phyloP scores from a whole-genome alignment of 208 protist species.

The Borovskyia barvae region DNA sequence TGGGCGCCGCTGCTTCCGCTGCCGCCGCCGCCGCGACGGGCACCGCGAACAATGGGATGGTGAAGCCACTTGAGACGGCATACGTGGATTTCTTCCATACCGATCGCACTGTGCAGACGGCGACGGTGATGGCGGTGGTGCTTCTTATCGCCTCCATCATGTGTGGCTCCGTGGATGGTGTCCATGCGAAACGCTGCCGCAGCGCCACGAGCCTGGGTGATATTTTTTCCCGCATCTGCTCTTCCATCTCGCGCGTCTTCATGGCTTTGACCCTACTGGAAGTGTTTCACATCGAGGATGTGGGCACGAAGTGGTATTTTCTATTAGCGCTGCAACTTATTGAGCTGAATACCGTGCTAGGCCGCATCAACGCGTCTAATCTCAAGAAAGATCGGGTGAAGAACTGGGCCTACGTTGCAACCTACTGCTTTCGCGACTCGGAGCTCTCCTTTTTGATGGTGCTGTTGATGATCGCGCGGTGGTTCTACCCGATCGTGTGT shows the following conservation, averaged over 20 bases:
- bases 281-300: conserved; percentile 62
- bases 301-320: conserved; percentile 74
- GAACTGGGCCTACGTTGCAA: conserved; percentile 69
- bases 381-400: conserved; percentile 75
- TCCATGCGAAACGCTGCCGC: conserved; percentile 77
- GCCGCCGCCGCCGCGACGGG: background rate
- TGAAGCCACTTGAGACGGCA: conserved; percentile 3
- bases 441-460: conserved; percentile 77
- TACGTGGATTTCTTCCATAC: conserved; percentile 55
- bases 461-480: conserved; percentile 52
- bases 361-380: conserved; percentile 82
- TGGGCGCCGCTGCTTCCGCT: background rate
- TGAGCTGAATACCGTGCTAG: conserved; percentile 83
- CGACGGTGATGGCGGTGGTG: conserved; percentile 60
- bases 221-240: conserved; percentile 84
- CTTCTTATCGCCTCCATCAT: conserved; percentile 64
- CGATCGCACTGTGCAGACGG: conserved; percentile 45
- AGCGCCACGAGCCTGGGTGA: conserved; percentile 83
- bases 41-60: background rate
- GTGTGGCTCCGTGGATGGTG: conserved; percentile 77
- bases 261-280: conserved; percentile 79
- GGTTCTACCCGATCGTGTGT: conserved; percentile 37
- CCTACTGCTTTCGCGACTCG: conserved; percentile 80
- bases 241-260: conserved; percentile 76
- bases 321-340: conserved; percentile 74